phyloP scores from a whole-genome alignment of 2,329 filamentous ascomycete genomes.

The Cladophialophora chaetospira region DNA sequence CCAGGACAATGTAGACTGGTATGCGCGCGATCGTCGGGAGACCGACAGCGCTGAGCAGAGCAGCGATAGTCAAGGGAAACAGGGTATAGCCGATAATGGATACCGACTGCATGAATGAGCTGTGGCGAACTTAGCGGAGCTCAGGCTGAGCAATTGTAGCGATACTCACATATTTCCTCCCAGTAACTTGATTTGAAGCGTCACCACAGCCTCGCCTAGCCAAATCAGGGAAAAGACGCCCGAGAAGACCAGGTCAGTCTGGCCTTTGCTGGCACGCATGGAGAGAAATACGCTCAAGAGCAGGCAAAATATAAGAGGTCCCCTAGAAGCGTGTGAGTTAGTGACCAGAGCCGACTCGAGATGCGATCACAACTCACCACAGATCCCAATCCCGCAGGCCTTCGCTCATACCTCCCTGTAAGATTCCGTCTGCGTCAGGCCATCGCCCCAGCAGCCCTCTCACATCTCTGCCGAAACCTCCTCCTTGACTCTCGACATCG shows the following conservation, averaged over 20 bases:
- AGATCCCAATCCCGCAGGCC: slow-evolving; percentile 96
- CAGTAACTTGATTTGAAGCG: slow-evolving; percentile 94
- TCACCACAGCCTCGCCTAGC: slow-evolving; percentile 95
- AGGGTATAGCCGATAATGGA: slow-evolving; percentile 98
- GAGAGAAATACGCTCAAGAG: slow-evolving; percentile 85
- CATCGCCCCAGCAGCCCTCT: slow-evolving; percentile 62
- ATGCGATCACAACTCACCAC: slow-evolving; percentile 56
- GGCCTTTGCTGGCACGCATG: slow-evolving; percentile 73
- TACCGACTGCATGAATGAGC: slow-evolving; percentile 95
- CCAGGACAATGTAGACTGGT: slow-evolving; percentile 84
- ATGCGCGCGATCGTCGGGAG: slow-evolving; percentile 80
- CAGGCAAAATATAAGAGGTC: slow-evolving; percentile 90
- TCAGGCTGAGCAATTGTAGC: not conserved
- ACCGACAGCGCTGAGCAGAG: slow-evolving; percentile 79
- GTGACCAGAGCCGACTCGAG: not conserved
- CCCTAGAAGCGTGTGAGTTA: slow-evolving; percentile 54
- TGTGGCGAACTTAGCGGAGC: slow-evolving; percentile 44
- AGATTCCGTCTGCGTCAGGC: slow-evolving; percentile 67
- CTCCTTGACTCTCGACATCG: slow-evolving; percentile 54
- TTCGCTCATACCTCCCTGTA: slow-evolving; percentile 77
- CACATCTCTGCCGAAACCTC: slow-evolving; percentile 47
- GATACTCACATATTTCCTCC: slow-evolving; percentile 90
- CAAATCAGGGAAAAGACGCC: slow-evolving; percentile 96
- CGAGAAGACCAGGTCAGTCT: slow-evolving; percentile 88
- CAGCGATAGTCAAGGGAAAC: slow-evolving; percentile 92